Percentiles rank a stretch among this genome's conserved stretches.
These are phyloP conservation scores for Piromyces sp. DNA, from an alignment of 192 early-diverging fungal genomes.

Conservation along the genomic window DNA sequence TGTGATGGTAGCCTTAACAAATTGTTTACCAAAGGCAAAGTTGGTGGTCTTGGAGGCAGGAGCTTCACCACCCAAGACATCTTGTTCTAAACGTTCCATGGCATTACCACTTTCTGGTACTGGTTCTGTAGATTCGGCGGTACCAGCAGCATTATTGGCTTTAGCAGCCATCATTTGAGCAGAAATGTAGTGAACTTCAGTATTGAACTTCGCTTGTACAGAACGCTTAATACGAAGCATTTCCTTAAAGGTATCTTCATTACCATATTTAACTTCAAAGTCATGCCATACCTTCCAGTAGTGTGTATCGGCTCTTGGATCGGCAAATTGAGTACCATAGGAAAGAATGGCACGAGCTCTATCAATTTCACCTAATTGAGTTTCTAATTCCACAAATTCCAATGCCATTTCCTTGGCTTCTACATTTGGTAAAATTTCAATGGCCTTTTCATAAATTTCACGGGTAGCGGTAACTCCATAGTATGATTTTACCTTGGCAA, in stretches of 20 bases:
- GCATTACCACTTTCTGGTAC: conserved; percentile 5
- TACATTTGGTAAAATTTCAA: conserved; percentile 67
- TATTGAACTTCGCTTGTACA: conserved; percentile 66
- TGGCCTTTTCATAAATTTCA: conserved; percentile 82
- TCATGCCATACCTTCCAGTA: conserved; percentile 81
- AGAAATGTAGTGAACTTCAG: conserved; percentile 50
- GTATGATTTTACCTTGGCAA: conserved; percentile 65
- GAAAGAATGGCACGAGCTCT: conserved; percentile 75
- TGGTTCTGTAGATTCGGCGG: not conserved
- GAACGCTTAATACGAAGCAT: conserved; percentile 88
- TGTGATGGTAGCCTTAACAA: conserved; percentile 4
- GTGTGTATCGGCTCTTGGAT: conserved; percentile 40
- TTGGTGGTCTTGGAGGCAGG: not conserved
- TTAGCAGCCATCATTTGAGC: conserved; percentile 28
- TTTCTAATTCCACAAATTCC: conserved; percentile 73
- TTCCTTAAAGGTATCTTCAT: conserved; percentile 95
- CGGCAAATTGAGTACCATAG: conserved; percentile 73
- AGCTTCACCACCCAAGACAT: not conserved
- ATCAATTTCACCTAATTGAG: conserved; percentile 82
- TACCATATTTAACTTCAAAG: conserved; percentile 92
- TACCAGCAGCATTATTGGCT: not conserved
- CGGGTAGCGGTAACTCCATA: conserved; percentile 77
- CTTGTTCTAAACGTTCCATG: not conserved
- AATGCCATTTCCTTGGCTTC: conserved; percentile 58
- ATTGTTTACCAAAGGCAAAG: not conserved